Conservation (phyloP, 768 basidiomycete genomes). For the Psilocybe subaeruginosa region DNA sequence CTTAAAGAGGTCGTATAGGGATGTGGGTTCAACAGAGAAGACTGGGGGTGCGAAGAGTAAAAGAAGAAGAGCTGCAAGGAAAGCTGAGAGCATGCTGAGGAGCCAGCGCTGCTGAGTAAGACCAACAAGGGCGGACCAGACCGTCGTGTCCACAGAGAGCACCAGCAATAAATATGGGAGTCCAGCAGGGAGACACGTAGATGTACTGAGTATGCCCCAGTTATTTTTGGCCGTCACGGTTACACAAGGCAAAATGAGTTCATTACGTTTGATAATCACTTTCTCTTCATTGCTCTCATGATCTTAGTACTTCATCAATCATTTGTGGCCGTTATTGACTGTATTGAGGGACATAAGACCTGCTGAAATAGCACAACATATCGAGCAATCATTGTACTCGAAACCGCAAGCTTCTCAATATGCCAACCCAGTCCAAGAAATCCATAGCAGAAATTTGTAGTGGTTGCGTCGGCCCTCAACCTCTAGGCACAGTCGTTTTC, state of each 20-base stretch:
- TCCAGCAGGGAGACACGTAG: slow-evolving; percentile 14
- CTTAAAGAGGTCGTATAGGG: slow-evolving; percentile 63
- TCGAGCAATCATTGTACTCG: too few species aligned
- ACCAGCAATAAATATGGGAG: background rate
- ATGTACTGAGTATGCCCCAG: slow-evolving; percentile 6
- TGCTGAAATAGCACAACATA: background rate
- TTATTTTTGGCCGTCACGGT: slow-evolving; percentile 7
- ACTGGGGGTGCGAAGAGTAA: slow-evolving; percentile 40
- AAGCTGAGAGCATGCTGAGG: slow-evolving; percentile 22
- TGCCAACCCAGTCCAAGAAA: too few species aligned
- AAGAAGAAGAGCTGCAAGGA: slow-evolving; percentile 36
- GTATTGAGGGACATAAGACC: background rate
- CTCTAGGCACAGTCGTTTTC: slow-evolving; percentile 60
- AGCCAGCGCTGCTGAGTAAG: background rate
- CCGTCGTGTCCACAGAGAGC: background rate
- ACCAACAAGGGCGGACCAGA: background rate
- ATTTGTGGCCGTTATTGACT: background rate
- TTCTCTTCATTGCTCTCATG: background rate
- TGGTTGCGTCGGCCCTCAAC: too few species aligned
- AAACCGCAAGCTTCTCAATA: too few species aligned
- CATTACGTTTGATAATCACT: background rate
- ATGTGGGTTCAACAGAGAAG: slow-evolving; percentile 31
- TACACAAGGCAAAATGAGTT: background rate
- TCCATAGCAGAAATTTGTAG: too few species aligned
- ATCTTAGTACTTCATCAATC: background rate